Evolutionary conservation across 2,329 filamentous ascomycete genomes (phyloP), one percentile per base, ranked within the genome.

Genomic region (Dactylonectria estremocensis): DNA sequence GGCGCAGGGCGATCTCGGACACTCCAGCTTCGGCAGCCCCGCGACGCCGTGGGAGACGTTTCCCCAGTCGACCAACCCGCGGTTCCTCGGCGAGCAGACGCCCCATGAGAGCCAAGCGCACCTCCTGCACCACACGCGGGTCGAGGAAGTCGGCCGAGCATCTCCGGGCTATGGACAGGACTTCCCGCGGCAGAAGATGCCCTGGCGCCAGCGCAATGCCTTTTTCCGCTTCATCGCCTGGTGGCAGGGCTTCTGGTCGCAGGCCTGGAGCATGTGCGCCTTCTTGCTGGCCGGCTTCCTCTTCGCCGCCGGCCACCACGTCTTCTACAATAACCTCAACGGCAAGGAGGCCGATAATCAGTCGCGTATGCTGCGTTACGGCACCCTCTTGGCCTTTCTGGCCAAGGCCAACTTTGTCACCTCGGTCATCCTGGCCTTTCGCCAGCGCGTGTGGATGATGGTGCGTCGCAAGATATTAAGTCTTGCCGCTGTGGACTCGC

Each of bases 391-490:
- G 5, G 74, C 74, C 2, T 76, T 76, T 20, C 50, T 76, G 9
- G 73, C 74, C 6, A 76, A 76, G 53, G 74, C 74, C 5, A 75
- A 68, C 37, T 67, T 76, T n/a, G 69, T 74, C 11, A 74, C 70
- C 7, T 71, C 74, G 2, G 74, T 72, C 10, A 71, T 76, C 3
- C 55, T 76, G 2, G 74, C 74, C 9, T 75, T 75, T 40, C 74
- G 72, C 16, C 74, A 76, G 18, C 64, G 72, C 18, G 74, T 74
- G 4, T 66, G 76, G 59, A 72, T 74, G 74, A 74, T 74, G 71
- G 74, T 76, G 37, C 72, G 74, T n/a, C 71, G 69, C 53, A 76
- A 75, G 59, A 73, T 75, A 53, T 69, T 76, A 14, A 72, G 69
- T 16, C 59, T 76, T 9, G 69, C 67, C 7, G 76, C 74, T 8